A percentile compares a stretch with the other conserved stretches of the same genome.
Evolutionary conservation across 1,284 basidiomycete species (phyloP).

Genomic region (Cryptococcus wingfieldii): DNA sequence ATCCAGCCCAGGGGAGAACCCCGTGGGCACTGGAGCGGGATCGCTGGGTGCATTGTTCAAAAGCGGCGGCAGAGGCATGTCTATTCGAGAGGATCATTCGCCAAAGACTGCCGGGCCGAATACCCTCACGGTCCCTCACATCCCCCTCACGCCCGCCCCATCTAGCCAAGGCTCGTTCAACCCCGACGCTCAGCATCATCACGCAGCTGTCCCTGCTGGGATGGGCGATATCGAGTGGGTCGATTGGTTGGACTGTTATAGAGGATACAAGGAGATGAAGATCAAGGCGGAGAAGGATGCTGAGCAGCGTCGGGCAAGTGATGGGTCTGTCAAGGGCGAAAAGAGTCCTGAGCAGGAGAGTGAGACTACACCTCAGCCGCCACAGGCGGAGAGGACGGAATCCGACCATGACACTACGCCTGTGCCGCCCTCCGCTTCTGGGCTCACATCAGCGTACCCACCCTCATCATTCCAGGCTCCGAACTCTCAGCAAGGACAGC

Average conservation of each 20-base stretch:
- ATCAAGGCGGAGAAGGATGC: slow-evolving; percentile 43
- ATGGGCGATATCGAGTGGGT: slow-evolving; percentile 56
- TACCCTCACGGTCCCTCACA: slow-evolving; percentile 12
- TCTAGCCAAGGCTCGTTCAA: not conserved
- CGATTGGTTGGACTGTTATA: slow-evolving; percentile 58
- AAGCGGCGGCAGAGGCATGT: no score
- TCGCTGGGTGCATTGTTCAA: not conserved
- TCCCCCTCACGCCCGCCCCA: not conserved
- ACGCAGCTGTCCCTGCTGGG: not conserved
- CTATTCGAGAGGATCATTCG: no score
- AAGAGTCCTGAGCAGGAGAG: not conserved
- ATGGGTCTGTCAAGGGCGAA: not conserved
- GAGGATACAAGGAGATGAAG: slow-evolving; percentile 56
- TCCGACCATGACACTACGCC: not conserved
- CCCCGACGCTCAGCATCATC: not conserved
- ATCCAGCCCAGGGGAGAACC: slow-evolving; percentile 25
- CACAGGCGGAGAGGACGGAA: not conserved
- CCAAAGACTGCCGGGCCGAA: not conserved
- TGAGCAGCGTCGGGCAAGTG: slow-evolving; percentile 5
- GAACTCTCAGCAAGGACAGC: not conserved
- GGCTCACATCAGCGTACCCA: no score
- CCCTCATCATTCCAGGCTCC: no score
- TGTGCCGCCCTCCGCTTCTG: no score
- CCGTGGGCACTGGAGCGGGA: slow-evolving; percentile 15
- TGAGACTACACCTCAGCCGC: not conserved